phyloP scores from a whole-genome alignment of 768 basidiomycete species.

The Podaxis sp. region DNA sequence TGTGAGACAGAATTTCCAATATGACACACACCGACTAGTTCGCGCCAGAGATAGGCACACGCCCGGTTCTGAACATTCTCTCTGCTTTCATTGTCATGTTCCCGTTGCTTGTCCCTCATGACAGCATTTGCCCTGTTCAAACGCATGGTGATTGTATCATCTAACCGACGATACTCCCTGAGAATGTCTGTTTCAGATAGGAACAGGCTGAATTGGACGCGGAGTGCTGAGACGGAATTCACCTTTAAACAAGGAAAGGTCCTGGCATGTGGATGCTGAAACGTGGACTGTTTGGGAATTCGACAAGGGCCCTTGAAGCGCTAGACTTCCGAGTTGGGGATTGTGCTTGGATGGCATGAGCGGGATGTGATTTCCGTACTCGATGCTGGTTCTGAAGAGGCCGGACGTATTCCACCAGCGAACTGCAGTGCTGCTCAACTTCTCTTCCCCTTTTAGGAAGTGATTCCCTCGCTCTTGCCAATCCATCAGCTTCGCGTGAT shows the following conservation, averaged over 20 bases:
- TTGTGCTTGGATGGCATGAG: slow-evolving; percentile 32
- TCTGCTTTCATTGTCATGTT: slow-evolving; percentile 32
- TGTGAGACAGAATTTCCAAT: slow-evolving; percentile 10
- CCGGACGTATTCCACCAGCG: not conserved
- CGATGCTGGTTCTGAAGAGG: not conserved
- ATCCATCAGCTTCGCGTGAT: not conserved
- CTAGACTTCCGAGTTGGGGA: slow-evolving; percentile 61
- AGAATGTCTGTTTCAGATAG: slow-evolving; percentile 55
- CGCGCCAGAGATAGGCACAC: slow-evolving; percentile 73
- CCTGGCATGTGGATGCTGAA: slow-evolving; percentile 66
- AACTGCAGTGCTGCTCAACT: not conserved
- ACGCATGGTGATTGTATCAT: slow-evolving; percentile 78
- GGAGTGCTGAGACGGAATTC: slow-evolving; percentile 10
- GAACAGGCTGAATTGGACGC: not conserved
- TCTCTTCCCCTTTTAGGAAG: not conserved
- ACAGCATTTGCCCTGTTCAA: slow-evolving; percentile 75
- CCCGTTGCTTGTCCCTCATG: slow-evolving; percentile 67
- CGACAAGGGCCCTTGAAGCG: slow-evolving; percentile 59
- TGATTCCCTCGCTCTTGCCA: not conserved
- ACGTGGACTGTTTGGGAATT: slow-evolving; percentile 67
- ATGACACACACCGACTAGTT: slow-evolving; percentile 61
- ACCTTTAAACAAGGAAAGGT: slow-evolving; percentile 80
- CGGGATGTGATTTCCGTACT: not conserved
- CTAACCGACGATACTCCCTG: slow-evolving; percentile 75
- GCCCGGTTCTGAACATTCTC: slow-evolving; percentile 68